Evolutionary conservation across 1,284 basidiomycete species (phyloP).

Genomic region (Ceratobasidium sp.): DNA sequence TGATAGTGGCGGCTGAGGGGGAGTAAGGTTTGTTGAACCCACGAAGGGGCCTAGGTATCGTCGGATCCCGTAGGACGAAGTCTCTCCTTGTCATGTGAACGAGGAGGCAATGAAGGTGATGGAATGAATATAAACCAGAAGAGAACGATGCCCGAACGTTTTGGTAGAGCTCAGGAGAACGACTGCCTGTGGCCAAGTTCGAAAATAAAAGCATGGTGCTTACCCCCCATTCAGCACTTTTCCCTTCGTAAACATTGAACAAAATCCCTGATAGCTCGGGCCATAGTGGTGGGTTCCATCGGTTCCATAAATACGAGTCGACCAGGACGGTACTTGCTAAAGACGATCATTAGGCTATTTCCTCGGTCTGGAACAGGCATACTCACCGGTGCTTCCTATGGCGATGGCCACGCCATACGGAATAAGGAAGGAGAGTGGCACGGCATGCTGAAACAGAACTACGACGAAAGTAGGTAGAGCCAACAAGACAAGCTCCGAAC

Average conservation of each 20-base stretch:
- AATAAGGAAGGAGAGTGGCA: constrained; percentile 45
- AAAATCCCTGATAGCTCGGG: constrained; percentile 84
- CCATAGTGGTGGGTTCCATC: constrained; percentile 70
- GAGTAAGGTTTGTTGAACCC: constrained; percentile 20
- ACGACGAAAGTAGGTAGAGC: constrained; percentile 69
- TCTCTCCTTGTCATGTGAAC: neutral
- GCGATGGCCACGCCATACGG: constrained; percentile 36
- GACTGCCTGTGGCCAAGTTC: neutral
- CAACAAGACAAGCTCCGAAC: constrained; percentile 77
- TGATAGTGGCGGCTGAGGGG: constrained; percentile 1
- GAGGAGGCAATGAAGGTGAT: constrained; percentile 9
- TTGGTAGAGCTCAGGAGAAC: neutral
- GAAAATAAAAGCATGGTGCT: constrained; percentile 51
- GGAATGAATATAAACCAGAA: neutral
- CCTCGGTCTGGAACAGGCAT: neutral
- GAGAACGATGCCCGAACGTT: neutral
- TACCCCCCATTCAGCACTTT: constrained; percentile 93
- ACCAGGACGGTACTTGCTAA: constrained; percentile 71
- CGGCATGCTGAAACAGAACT: constrained; percentile 59
- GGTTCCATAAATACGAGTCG: constrained; percentile 90
- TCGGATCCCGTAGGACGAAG: neutral
- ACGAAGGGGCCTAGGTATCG: neutral
- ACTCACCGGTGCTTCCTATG: constrained; percentile 41
- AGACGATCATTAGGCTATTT: neutral
- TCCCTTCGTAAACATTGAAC: constrained; percentile 90